Base-by-base conservation (phyloP, 805 yeast species). In the Wickerhamomyces silvicola region DNA sequence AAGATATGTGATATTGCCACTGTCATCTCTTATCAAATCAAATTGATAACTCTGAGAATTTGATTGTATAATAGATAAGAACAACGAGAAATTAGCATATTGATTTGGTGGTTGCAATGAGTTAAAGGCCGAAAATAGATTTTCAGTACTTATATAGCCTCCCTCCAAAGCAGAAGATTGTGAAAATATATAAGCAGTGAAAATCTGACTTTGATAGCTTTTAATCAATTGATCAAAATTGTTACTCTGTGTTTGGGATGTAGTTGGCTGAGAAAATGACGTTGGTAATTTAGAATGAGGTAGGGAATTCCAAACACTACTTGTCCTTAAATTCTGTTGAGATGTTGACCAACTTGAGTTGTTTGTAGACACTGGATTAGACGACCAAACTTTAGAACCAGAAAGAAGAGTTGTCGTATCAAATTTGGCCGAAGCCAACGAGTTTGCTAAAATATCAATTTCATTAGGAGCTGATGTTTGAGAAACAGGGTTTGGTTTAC, bases 1-100 rank as follows among this genome's bases (percentile, higher is more conserved):
- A n/a, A 46, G 38, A 22, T 33, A 38, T 4, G 33, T 33, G 6
- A 42, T 19, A n/a, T 37, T 36, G 11, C 43, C 48, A 18, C 28
- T 19, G 7, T 30, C 33, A 22, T 30, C 46, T 6, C 31, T 22
- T 11, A 40, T 13, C 6, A 31, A 13, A 6, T 38, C 45, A 19
- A 42, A 32, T 3, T 33, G 36, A 22, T 38, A 45, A 4, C 22
- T 21, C 8, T 30, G 27, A 3, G 47, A 40, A 4, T 23, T 23
- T 3, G 44, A 26, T 12, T 42, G 42, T 13, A 40, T 17, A 6
- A 46, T 30, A n/a, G 36, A 25, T 5, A 35, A 10, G 24, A 47
- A 43, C 9, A 45, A 15, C 2, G 22, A 23, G 25, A 32, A 24
- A 7, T 24, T 22, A 14, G 30, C 27, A 5, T 13, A 12, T 3